phyloP scores from a whole-genome alignment of 805 yeast species.

The Tetrapisispora fleetii region DNA sequence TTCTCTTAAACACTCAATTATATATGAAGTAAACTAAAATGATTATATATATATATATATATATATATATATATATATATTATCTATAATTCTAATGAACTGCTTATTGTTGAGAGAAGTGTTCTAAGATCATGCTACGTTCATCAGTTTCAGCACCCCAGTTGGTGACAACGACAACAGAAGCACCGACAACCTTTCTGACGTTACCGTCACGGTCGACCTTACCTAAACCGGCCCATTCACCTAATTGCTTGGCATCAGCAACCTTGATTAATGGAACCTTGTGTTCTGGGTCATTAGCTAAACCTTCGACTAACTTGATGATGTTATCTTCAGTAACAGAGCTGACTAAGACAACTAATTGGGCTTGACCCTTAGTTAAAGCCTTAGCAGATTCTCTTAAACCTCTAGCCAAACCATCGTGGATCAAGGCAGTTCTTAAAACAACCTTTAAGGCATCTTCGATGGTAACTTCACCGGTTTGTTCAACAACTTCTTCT shows the following conservation, averaged over 20 bases:
- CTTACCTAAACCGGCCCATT: slow-evolving; percentile 99
- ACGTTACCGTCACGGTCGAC: slow-evolving; percentile 99
- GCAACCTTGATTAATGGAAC: slow-evolving; percentile 98
- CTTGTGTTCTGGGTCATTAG: slow-evolving; percentile 94
- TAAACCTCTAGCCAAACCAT: slow-evolving; percentile 99
- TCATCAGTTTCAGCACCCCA: slow-evolving; percentile 99
- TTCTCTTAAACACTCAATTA: not conserved
- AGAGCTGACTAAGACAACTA: slow-evolving; percentile 94
- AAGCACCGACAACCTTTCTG: slow-evolving; percentile 99
- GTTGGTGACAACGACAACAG: slow-evolving; percentile 98
- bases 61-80: no score
- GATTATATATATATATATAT: not conserved
- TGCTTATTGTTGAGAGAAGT: slow-evolving; percentile 80
- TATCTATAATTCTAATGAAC: slow-evolving; percentile 3
- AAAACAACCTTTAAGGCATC: slow-evolving; percentile 97
- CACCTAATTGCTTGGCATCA: slow-evolving; percentile 99
- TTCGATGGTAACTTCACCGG: slow-evolving; percentile 90
- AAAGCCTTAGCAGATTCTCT: slow-evolving; percentile 99
- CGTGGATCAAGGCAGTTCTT: slow-evolving; percentile 96
- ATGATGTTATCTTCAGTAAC: slow-evolving; percentile 96
- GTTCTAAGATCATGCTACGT: slow-evolving; percentile 91
- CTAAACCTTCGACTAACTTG: slow-evolving; percentile 97
- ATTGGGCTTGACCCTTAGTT: slow-evolving; percentile 94
- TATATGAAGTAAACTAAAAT: not conserved
- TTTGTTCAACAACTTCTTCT: slow-evolving; percentile 71